These are phyloP conservation scores for Pouteria glomerata DNA, from an alignment of 148 eudicot species.

Conservation along the genomic window DNA sequence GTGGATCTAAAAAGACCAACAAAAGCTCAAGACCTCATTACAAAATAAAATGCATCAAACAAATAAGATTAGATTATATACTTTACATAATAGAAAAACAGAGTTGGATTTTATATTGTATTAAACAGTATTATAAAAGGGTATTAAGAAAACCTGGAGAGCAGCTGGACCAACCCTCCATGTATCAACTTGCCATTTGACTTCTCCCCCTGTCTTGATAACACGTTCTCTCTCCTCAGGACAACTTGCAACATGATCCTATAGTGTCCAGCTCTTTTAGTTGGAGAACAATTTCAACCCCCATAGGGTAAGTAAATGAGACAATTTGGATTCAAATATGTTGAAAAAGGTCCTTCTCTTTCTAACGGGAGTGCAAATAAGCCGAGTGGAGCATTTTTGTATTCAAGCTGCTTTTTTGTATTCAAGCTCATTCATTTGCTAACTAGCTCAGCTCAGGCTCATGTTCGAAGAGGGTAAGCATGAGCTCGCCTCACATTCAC, in stretches of 20 bases:
- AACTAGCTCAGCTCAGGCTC: no score
- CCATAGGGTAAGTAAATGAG: background rate
- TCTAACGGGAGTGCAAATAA: no score
- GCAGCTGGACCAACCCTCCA: slow-evolving; percentile 98
- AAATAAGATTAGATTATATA: background rate
- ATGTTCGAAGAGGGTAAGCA: no score
- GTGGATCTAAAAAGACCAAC: background rate
- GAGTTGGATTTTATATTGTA: background rate
- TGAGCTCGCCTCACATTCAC: no score
- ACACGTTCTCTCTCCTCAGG: slow-evolving; percentile 80
- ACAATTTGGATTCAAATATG: background rate
- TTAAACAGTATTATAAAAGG: background rate
- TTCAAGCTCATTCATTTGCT: no score
- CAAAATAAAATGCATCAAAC: background rate
- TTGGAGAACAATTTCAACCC: slow-evolving; percentile 7
- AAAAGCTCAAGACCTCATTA: background rate
- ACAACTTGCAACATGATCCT: slow-evolving; percentile 95
- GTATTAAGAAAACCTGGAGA: slow-evolving; percentile 61
- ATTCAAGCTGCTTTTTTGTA: no score
- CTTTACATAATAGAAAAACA: background rate
- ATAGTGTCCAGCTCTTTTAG: slow-evolving; percentile 16
- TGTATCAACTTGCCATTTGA: slow-evolving; percentile 84
- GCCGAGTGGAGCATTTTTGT: no score
- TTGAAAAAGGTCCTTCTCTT: no score
- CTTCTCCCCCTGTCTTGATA: slow-evolving; percentile 59